phyloP scores from a whole-genome alignment of 306 rosid species.

The Vigna reflexopilosa region DNA sequence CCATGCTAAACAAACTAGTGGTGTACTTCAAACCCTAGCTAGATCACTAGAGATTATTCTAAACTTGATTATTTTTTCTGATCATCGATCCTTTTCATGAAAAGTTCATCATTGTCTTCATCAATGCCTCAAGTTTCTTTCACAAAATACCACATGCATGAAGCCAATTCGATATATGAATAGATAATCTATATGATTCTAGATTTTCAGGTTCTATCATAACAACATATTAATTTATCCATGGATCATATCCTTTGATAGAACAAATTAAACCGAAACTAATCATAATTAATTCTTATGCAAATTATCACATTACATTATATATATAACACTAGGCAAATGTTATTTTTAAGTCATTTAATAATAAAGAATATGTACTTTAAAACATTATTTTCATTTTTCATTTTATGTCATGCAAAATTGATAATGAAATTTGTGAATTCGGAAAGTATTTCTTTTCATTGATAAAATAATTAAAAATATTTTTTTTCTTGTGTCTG shows the following conservation, averaged over 20 bases:
- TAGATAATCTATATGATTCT: constrained; percentile 12
- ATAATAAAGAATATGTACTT: too few species aligned
- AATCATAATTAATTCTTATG: neutral
- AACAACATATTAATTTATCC: neutral
- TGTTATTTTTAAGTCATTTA: too few species aligned
- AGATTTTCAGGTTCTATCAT: neutral
- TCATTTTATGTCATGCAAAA: too few species aligned
- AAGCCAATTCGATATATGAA: constrained; percentile 32
- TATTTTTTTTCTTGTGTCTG: too few species aligned
- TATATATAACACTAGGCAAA: too few species aligned
- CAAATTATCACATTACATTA: too few species aligned
- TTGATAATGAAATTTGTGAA: too few species aligned
- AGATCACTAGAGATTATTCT: constrained; percentile 42
- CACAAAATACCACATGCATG: constrained; percentile 40
- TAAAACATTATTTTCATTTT: too few species aligned
- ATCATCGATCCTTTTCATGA: constrained; percentile 39
- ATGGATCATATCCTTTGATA: neutral
- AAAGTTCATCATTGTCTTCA: constrained; percentile 54
- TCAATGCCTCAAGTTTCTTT: constrained; percentile 37
- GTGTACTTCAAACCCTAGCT: constrained; percentile 42
- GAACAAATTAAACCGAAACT: neutral
- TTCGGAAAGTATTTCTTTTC: too few species aligned
- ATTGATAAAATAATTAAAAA: too few species aligned
- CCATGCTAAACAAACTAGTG: constrained; percentile 40
- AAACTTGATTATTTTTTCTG: constrained; percentile 49